Evolutionary conservation across 2,329 filamentous ascomycete genomes (phyloP), one percentile per base, ranked within the genome.

Genomic region (Trichoderma sp.): DNA sequence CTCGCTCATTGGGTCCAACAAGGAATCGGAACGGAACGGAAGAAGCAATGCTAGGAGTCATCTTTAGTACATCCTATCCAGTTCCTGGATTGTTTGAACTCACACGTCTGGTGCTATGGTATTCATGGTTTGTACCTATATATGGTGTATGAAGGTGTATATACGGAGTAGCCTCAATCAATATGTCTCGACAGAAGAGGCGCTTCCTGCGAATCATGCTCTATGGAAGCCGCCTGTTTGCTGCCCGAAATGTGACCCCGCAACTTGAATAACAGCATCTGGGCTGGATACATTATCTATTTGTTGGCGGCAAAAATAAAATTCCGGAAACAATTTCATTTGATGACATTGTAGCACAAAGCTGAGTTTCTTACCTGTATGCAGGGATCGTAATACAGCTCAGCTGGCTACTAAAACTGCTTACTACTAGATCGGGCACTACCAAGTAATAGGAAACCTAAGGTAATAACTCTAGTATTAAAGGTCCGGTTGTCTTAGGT

Each of bases 1-100:
- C 47, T 39, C 59, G 20, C 36, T 72, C 63, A 30, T 73, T 47
- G 13, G 68, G 59, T 15, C 73, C 63, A 20, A 74, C 70, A 6
- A 72, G 23, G 34, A 73, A 71, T 36, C 64, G 63, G 59, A 75
- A 73, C 7, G 65, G 72, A 17, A 55, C 34, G 4, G 72, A 70
- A 23, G 70, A 55, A 2, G 68, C 58, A 55, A 70, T 68, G 23
- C 68, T 63, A 30, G 13, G 47, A 6, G 59, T 3, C 8, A 20
- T n/a, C 13, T 23, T 59, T 58, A 59, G 17, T 28, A 26, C 23
- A 9, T 32, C 4, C 6, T n/a, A 15, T n/a, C n/a, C n/a, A n/a
- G n/a, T n/a, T n/a, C n/a, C n/a, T 20, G 3, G 32, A 53, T 28
- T 15, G 6, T 26, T 30, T 36, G 12, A 17, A 59, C 65, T 59